These are phyloP conservation scores for Pythium angustatum DNA, from an alignment of 352 stramenopile genomes.

Conservation along the genomic window DNA sequence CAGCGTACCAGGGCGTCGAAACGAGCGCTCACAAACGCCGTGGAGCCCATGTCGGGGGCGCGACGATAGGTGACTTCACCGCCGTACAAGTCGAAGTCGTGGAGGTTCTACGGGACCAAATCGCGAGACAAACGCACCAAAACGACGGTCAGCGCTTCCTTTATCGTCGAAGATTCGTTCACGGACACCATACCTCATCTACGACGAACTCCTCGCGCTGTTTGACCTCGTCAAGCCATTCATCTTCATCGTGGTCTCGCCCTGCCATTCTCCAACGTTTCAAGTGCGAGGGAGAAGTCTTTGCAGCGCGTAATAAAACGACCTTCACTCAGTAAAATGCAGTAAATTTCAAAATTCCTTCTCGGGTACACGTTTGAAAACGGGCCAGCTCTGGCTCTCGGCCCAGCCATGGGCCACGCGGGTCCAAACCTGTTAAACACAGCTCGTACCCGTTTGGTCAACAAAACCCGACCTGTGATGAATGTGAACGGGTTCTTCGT, in stretches of 20 bases:
- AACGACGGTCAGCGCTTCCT: conserved; percentile 23
- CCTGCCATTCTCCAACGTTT: conserved; percentile 51
- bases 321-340: conserved; percentile 17
- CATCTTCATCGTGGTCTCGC: conserved; percentile 62
- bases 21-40: conserved; percentile 54
- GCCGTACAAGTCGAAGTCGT: conserved; percentile 46
- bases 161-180: not conserved
- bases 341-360: conserved; percentile 24
- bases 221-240: conserved; percentile 62
- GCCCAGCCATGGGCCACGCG: conserved; percentile 13
- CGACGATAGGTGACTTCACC: conserved; percentile 71
- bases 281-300: conserved; percentile 22
- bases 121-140: not conserved
- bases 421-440: conserved; percentile 7
- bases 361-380: conserved; percentile 17
- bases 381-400: conserved; percentile 19
- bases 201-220: conserved; percentile 53
- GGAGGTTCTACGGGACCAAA: conserved; percentile 24
- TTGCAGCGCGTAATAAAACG: conserved; percentile 23
- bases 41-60: conserved; percentile 39
- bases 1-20: conserved; percentile 58
- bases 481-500: conserved; percentile 36
- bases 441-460: conserved; percentile 1
- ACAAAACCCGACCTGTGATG: conserved; percentile 24
- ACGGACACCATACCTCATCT: conserved; percentile 42